Evolutionary conservation across 2,329 filamentous ascomycete species (phyloP).

Genomic region (Monosporascus sp.): DNA sequence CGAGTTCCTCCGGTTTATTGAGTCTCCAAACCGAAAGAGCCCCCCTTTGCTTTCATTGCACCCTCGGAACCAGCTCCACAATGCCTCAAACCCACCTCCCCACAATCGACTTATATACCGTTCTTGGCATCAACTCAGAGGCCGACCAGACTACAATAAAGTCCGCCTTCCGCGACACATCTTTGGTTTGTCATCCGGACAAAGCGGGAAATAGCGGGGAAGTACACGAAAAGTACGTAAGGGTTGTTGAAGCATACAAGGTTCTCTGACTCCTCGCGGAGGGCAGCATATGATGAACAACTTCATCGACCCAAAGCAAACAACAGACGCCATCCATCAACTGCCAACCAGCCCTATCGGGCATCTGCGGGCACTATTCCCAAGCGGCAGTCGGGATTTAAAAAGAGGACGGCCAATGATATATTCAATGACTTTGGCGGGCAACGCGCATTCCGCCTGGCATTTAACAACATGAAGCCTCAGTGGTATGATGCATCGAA

Average conservation of each 20-base stretch:
- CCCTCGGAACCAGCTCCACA: not conserved
- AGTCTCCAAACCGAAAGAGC: too few relatives aligned
- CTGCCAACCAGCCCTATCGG: too few relatives aligned
- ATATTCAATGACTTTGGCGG: not conserved
- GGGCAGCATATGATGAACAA: not conserved
- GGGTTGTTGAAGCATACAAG: not conserved
- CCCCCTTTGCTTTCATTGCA: too few relatives aligned
- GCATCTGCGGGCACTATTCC: too few relatives aligned
- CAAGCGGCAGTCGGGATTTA: too few relatives aligned
- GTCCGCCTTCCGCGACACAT: not conserved
- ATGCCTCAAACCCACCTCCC: not conserved
- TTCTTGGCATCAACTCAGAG: not conserved
- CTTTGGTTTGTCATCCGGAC: not conserved
- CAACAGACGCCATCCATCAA: too few relatives aligned
- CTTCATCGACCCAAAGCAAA: too few relatives aligned
- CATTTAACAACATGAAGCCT: not conserved
- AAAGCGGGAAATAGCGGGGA: not conserved
- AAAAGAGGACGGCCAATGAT: not conserved
- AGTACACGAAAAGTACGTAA: not conserved
- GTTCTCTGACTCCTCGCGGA: not conserved
- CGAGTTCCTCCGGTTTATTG: too few relatives aligned
- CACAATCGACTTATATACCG: not conserved
- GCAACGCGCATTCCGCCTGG: not conserved
- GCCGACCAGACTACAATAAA: not conserved
- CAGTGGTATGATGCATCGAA: not conserved